Conservation (phyloP, 495 filamentous ascomycete genomes). For the Penicillium herquei region DNA sequence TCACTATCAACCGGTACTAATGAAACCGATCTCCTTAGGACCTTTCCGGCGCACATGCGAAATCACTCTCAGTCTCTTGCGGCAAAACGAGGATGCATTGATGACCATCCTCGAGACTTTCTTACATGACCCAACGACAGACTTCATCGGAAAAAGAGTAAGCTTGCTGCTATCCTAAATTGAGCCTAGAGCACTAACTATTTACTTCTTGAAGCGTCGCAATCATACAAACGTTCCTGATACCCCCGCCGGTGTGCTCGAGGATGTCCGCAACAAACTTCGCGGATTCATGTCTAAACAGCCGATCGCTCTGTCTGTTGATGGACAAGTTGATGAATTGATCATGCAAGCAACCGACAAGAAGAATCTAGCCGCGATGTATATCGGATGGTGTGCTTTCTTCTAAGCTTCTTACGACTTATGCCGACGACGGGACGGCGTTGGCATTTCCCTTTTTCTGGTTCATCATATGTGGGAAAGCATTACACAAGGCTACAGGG, state of each 20-base stretch:
- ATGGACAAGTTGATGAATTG: conserved; percentile 92
- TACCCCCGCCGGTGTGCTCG: conserved; percentile 85
- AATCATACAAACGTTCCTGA: conserved; percentile 65
- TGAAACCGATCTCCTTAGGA: conserved; percentile 36
- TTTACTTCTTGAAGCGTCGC: conserved; percentile 45
- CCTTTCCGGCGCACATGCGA: conserved; percentile 91
- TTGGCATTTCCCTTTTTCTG: no score
- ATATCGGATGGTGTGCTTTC: conserved; percentile 97
- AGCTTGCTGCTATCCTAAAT: conserved; percentile 7
- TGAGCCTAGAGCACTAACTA: background rate
- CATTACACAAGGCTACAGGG: no score
- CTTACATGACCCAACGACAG: conserved; percentile 91
- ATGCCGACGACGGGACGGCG: no score
- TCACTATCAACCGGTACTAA: background rate
- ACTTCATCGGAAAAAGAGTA: conserved; percentile 78
- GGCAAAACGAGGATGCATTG: conserved; percentile 89
- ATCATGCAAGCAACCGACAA: conserved; percentile 79
- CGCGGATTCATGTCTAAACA: conserved; percentile 79
- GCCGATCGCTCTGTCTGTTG: conserved; percentile 87
- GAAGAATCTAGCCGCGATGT: conserved; percentile 81
- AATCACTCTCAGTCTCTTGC: conserved; percentile 75
- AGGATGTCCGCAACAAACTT: conserved; percentile 84
- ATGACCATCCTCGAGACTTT: conserved; percentile 98
- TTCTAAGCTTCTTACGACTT: conserved; percentile 49
- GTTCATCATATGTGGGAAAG: no score